Conservation (phyloP, 2,329 filamentous ascomycete genomes). For the Xylaria sp. region DNA sequence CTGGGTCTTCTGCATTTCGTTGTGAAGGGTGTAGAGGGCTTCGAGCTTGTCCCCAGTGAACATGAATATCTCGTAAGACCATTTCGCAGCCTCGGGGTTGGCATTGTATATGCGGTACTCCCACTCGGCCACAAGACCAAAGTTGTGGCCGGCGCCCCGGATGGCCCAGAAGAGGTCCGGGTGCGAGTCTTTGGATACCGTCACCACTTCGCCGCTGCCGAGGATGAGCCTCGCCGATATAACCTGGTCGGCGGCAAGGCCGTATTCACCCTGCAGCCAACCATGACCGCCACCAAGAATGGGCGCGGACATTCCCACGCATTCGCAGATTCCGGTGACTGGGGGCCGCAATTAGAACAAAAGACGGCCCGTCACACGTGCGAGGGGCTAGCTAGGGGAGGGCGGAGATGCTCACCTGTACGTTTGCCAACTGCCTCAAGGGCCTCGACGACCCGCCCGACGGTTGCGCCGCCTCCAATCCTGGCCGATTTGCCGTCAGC, state of each 20-base stretch:
- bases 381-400: too few relatives aligned
- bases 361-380: background rate
- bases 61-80: conserved; percentile 33
- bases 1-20: conserved; percentile 21
- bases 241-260: conserved; percentile 38
- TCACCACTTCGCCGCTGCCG: conserved; percentile 31
- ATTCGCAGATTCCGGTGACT: conserved; percentile 21
- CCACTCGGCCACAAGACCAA: conserved; percentile 28
- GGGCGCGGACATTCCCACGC: conserved; percentile 29
- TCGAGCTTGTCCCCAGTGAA: conserved; percentile 31
- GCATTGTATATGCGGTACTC: conserved; percentile 23
- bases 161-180: conserved; percentile 28
- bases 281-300: conserved; percentile 36
- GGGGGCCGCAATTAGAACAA: background rate
- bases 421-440: conserved; percentile 41
- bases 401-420: conserved; percentile 19
- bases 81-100: background rate
- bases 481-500: conserved; percentile 34
- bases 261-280: conserved; percentile 28
- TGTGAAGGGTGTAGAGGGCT: conserved; percentile 20
- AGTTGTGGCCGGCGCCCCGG: conserved; percentile 25
- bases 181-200: conserved; percentile 22
- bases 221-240: conserved; percentile 37
- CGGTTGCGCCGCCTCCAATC: conserved; percentile 41
- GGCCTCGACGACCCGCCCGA: conserved; percentile 36